Base-by-base conservation (phyloP, 2,329 filamentous ascomycete genomes). In the Colletotrichum musae region DNA sequence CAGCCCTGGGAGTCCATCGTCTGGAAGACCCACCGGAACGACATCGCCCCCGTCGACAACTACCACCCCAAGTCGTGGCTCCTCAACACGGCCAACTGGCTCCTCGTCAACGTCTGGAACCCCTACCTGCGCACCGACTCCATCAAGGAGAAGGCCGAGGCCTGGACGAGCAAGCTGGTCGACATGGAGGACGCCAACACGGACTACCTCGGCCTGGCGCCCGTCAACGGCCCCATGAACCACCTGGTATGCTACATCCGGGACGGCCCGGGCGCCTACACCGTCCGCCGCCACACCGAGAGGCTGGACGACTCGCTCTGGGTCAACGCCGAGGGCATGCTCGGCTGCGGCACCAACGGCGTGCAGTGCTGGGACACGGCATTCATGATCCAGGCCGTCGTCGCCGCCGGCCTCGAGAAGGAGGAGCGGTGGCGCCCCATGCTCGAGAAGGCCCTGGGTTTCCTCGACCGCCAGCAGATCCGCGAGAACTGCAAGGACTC, bases 281-380 rank as follows among this genome's bases (percentile, higher is more conserved):
- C 91, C 0, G 91, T 97, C 32, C 87, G 88, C 57, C 88, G 92
- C 48, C 95, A 98, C 76, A 84, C 93, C 9, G 93, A 98, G 75
- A 89, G 94, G 4, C 80, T 97, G 13, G 87, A 93, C 51, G 96
- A 99, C 75, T 97, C 92, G 71, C 80, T 99, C 36, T 99, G 96
- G 95, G 86, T 99, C 58, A 97, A 97, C 72, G 80, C 91, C 41
- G 95, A 98, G 77, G 96, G 96, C 6, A 94, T 99, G 93, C 86
- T 98, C 56, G 92, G 92, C 81, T 98, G 98, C 75, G 96, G 96
- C 45, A 99, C 96, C 9, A 98, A 99, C 74, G 96, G 96, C n/a
- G 95, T 98, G 1, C 96, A 99, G 80, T 93, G 91, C 72, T 99
- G 96, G 96, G 96, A 99, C 77, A 99, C 96, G 0, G 88, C 94